These are phyloP conservation scores for Arthroderma uncinatum DNA, from an alignment of 2,329 filamentous ascomycete genomes.

Conservation along the genomic window DNA sequence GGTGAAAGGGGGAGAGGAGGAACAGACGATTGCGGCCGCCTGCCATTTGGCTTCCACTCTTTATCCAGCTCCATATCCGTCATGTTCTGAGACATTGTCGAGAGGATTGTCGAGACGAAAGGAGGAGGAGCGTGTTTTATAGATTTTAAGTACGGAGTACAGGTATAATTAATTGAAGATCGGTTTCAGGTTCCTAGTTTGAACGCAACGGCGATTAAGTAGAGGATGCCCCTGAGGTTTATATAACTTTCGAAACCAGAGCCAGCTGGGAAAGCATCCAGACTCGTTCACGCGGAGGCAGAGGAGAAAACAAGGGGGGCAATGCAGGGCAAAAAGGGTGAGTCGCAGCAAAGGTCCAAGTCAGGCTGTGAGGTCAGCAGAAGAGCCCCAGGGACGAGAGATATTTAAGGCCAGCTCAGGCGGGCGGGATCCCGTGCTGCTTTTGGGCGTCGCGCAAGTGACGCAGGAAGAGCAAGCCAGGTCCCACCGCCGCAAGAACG, in stretches of 20 bases:
- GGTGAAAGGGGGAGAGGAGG: slow-evolving; percentile 8
- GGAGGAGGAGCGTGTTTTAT: background rate
- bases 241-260: slow-evolving; percentile 16
- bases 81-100: slow-evolving; percentile 1
- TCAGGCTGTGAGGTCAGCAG: background rate
- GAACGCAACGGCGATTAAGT: background rate
- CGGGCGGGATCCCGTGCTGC: background rate
- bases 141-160: background rate
- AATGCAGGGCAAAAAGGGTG: background rate
- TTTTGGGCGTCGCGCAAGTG: background rate
- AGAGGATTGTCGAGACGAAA: background rate
- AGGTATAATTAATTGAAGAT: background rate
- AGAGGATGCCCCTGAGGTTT: background rate
- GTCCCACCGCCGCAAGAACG: no score
- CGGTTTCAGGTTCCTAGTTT: background rate
- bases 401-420: no score
- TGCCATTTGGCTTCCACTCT: slow-evolving; percentile 66
- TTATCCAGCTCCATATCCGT: slow-evolving; percentile 48
- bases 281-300: background rate
- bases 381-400: background rate
- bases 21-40: slow-evolving; percentile 62
- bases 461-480: no score
- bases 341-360: background rate
- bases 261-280: slow-evolving; percentile 19
- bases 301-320: background rate